These are phyloP conservation scores for Cinnamomum micranthum DNA, from an alignment of 164 flowering plant species.

Conservation along the genomic window DNA sequence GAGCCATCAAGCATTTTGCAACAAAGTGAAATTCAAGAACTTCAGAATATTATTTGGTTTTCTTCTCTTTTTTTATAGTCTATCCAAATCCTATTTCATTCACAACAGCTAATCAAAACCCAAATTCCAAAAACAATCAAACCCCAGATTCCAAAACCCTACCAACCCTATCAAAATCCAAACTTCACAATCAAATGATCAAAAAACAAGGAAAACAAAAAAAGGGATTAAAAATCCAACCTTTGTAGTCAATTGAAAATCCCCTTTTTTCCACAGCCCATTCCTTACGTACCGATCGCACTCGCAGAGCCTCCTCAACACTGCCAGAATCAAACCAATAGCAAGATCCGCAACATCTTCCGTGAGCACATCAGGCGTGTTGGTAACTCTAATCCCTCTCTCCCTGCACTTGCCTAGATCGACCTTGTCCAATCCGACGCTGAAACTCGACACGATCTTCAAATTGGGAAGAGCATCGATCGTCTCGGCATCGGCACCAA, in stretches of 20 bases:
- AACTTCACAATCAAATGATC: background rate
- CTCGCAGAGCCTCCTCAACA: constrained; percentile 55
- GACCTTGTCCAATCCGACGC: constrained; percentile 85
- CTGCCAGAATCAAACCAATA: constrained; percentile 64
- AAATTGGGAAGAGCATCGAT: constrained; percentile 71
- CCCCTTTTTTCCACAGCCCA: constrained; percentile 58
- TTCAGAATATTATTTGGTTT: no score
- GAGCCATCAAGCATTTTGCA: no score
- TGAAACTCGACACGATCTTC: constrained; percentile 73
- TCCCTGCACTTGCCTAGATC: constrained; percentile 74
- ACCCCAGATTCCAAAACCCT: no score
- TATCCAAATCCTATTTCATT: no score
- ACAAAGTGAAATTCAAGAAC: no score
- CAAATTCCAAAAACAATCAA: no score
- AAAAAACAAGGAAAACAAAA: background rate
- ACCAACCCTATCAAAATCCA: background rate
- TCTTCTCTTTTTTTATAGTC: no score
- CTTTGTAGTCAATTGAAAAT: constrained; percentile 62
- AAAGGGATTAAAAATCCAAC: constrained; percentile 21
- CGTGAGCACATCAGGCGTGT: constrained; percentile 90
- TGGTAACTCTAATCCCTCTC: constrained; percentile 77
- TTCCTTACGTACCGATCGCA: constrained; percentile 63
- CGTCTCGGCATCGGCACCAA: constrained; percentile 57
- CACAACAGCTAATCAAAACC: no score
- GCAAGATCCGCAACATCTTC: constrained; percentile 95